Evolutionary conservation across 2,329 filamentous ascomycete genomes (phyloP).

Genomic region (Juglanconis oblonga): DNA sequence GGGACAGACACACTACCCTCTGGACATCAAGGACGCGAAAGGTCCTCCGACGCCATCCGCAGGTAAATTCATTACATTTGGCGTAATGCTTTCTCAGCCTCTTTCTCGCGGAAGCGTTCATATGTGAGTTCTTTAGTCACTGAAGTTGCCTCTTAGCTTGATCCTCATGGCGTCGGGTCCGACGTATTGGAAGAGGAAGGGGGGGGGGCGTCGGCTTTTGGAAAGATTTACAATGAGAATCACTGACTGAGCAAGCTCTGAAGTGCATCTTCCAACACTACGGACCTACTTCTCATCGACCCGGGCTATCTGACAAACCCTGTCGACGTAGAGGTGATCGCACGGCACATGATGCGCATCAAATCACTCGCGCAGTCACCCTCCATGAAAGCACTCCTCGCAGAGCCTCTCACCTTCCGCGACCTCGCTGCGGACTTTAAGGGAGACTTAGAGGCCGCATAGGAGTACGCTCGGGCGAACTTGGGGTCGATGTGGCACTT

Average conservation of each 20-base stretch:
- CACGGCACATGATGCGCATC: slow-evolving; percentile 36
- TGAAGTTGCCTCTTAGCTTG: background rate
- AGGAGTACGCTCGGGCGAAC: background rate
- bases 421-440: slow-evolving; percentile 22
- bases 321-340: slow-evolving; percentile 42
- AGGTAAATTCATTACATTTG: slow-evolving; percentile 48
- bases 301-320: slow-evolving; percentile 51
- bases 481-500: slow-evolving; percentile 11
- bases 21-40: slow-evolving; percentile 21
- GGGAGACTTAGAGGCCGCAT: background rate
- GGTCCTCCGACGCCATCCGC: slow-evolving; percentile 26
- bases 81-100: slow-evolving; percentile 54
- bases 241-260: no score
- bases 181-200: no score
- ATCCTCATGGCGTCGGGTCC: no score
- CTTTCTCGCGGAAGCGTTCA: slow-evolving; percentile 56
- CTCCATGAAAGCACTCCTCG: slow-evolving; percentile 26
- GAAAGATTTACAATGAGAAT: no score
- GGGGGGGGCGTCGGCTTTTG: no score
- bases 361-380: slow-evolving; percentile 35
- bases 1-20: slow-evolving; percentile 23
- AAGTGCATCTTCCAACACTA: slow-evolving; percentile 25
- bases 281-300: slow-evolving; percentile 43
- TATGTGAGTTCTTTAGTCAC: slow-evolving; percentile 38
- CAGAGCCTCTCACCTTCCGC: slow-evolving; percentile 14